phyloP scores from a whole-genome alignment of 1,284 basidiomycete genomes.

The Cerrena zonata region DNA sequence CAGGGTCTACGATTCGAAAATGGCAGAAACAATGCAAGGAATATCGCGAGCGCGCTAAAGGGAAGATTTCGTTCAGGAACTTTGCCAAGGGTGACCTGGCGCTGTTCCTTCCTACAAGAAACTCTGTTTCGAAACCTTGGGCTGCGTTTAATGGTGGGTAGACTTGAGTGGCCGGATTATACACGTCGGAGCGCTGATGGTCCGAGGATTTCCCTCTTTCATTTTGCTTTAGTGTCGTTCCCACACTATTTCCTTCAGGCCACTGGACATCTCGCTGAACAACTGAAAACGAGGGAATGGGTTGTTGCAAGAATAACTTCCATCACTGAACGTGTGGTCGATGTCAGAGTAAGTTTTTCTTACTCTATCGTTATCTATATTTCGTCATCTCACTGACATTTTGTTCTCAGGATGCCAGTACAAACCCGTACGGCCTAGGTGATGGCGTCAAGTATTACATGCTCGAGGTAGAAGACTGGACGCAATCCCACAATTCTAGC shows the following conservation, averaged over 20 bases:
- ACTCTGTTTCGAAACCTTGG: constrained; percentile 88
- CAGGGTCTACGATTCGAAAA: constrained; percentile 82
- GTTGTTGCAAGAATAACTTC: constrained; percentile 88
- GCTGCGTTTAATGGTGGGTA: constrained; percentile 88
- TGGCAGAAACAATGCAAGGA: constrained; percentile 96
- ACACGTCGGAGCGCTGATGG: constrained; percentile 22
- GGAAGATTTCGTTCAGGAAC: constrained; percentile 90
- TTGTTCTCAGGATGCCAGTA: constrained; percentile 54
- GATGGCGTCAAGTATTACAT: constrained; percentile 90
- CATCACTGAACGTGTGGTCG: constrained; percentile 81
- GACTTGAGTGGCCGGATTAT: constrained; percentile 1
- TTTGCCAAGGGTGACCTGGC: constrained; percentile 91
- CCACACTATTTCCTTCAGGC: constrained; percentile 96
- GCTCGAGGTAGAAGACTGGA: constrained; percentile 91
- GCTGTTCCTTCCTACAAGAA: constrained; percentile 90
- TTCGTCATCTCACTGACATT: constrained; percentile 8
- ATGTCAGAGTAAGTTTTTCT: constrained; percentile 54
- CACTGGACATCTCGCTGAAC: constrained; percentile 77
- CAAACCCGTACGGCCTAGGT: constrained; percentile 75
- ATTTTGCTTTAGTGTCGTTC: constrained; percentile 65
- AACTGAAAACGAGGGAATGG: constrained; percentile 84
- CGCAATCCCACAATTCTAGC: constrained; percentile 65
- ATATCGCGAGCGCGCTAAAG: constrained; percentile 85
- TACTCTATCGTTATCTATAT: not conserved
- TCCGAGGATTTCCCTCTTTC: constrained; percentile 34